These are phyloP conservation scores for Mortierella sp. DNA, from an alignment of 371 early-diverging fungal species.

Conservation along the genomic window DNA sequence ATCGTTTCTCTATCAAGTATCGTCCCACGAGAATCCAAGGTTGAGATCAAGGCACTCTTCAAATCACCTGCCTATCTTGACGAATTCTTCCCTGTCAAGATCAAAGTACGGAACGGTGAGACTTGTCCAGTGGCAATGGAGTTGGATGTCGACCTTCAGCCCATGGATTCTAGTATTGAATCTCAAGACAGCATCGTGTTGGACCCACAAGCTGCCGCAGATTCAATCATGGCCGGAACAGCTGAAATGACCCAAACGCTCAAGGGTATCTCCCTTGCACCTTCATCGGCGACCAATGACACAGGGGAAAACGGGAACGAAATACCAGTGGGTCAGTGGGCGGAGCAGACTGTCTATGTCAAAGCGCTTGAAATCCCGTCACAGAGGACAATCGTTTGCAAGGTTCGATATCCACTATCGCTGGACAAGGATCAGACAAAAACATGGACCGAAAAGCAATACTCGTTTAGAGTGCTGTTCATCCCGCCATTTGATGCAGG, in stretches of 20 bases:
- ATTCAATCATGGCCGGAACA: not conserved
- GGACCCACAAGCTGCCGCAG: conserved; percentile 24
- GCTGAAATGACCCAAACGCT: conserved; percentile 5
- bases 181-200: conserved; percentile 38
- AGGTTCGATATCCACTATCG: conserved; percentile 41
- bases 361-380: conserved; percentile 44
- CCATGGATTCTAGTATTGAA: conserved; percentile 44
- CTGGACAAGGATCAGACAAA: conserved; percentile 27
- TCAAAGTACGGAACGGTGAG: conserved; percentile 74
- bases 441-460: conserved; percentile 44
- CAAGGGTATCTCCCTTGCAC: conserved; percentile 15
- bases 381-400: conserved; percentile 43
- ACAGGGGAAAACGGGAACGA: not conserved
- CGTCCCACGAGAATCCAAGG: conserved; percentile 72
- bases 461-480: conserved; percentile 39
- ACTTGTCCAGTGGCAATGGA: conserved; percentile 42
- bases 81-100: conserved; percentile 69
- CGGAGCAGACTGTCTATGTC: conserved; percentile 35
- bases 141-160: conserved; percentile 50
- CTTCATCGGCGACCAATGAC: no score
- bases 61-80: conserved; percentile 75
- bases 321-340: conserved; percentile 43
- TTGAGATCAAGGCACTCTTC: conserved; percentile 65
- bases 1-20: conserved; percentile 56
- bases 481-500: conserved; percentile 49